Percentiles rank a stretch among this genome's conserved stretches.
Conservation (phyloP, 768 basidiomycete genomes). For the Brasilioporus rufonigricans region DNA sequence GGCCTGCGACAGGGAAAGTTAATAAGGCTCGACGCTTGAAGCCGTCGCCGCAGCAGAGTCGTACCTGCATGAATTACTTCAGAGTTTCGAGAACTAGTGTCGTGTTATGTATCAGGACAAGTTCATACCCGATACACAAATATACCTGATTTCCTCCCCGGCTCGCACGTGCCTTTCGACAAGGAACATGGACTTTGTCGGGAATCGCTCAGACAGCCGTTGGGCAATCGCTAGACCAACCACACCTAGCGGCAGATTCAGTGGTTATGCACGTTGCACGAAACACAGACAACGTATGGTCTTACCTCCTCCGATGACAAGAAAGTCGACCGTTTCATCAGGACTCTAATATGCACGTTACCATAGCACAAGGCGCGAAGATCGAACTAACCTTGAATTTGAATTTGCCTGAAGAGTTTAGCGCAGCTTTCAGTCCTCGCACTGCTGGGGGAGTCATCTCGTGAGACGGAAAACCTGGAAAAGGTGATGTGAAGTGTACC, state of each 20-base stretch:
- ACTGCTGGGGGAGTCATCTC: constrained; percentile 35
- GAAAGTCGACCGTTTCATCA: constrained; percentile 72
- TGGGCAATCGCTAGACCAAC: constrained; percentile 87
- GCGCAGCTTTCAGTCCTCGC: constrained; percentile 52
- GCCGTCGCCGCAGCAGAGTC: neutral
- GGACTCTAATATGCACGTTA: constrained; percentile 45
- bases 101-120: neutral
- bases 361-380: neutral
- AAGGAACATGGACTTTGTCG: constrained; percentile 69
- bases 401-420: constrained; percentile 60
- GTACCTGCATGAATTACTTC: constrained; percentile 92
- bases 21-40: neutral
- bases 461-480: neutral
- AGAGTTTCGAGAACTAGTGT: constrained; percentile 79
- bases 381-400: constrained; percentile 53
- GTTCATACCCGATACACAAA: neutral
- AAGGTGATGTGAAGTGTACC: neutral
- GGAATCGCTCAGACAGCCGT: constrained; percentile 61
- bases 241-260: constrained; percentile 48
- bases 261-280: neutral
- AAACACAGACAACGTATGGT: neutral
- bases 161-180: constrained; percentile 73
- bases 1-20: constrained; percentile 41
- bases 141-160: constrained; percentile 85
- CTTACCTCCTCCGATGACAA: constrained; percentile 85